Conservation (phyloP, 1,284 basidiomycete species). For the Uromyces viciae-fabae region DNA sequence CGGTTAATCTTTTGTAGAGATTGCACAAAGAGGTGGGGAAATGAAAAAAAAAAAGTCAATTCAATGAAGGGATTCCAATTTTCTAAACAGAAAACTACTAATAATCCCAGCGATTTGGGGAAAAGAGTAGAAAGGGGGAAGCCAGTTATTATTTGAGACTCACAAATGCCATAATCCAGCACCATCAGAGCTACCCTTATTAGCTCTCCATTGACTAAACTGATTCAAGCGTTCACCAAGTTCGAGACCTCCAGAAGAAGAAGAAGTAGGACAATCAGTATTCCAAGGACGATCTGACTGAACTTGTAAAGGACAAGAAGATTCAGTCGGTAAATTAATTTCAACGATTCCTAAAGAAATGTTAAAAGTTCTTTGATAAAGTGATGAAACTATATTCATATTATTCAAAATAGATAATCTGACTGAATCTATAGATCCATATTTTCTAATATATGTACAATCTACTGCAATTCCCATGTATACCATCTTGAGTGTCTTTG, state of each 20-base stretch:
- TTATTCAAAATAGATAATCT: conserved; percentile 49
- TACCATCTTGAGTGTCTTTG: conserved; percentile 49
- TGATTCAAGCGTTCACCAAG: conserved; percentile 51
- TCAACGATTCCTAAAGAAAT: conserved; percentile 52
- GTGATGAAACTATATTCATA: conserved; percentile 51
- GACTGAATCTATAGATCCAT: conserved; percentile 40
- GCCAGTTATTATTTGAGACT: background rate
- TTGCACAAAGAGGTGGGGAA: background rate
- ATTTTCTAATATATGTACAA: conserved; percentile 51
- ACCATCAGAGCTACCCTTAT: conserved; percentile 49
- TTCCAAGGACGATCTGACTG: conserved; percentile 50
- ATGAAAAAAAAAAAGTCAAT: background rate
- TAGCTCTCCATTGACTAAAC: conserved; percentile 52
- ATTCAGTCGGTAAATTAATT: conserved; percentile 50
- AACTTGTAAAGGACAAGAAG: conserved; percentile 49
- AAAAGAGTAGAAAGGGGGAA: background rate
- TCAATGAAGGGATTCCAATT: background rate
- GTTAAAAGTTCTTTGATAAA: conserved; percentile 52
- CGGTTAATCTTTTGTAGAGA: conserved; percentile 47
- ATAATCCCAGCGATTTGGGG: background rate
- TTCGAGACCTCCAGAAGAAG: conserved; percentile 14
- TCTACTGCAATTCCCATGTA: conserved; percentile 53
- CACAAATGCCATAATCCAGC: conserved; percentile 52
- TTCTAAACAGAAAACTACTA: background rate
- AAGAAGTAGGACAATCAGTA: conserved; percentile 47